Percentiles rank a stretch among this genome's conserved stretches.
phyloP scores from a whole-genome alignment of 805 yeast genomes.

The Candida berthetii region DNA sequence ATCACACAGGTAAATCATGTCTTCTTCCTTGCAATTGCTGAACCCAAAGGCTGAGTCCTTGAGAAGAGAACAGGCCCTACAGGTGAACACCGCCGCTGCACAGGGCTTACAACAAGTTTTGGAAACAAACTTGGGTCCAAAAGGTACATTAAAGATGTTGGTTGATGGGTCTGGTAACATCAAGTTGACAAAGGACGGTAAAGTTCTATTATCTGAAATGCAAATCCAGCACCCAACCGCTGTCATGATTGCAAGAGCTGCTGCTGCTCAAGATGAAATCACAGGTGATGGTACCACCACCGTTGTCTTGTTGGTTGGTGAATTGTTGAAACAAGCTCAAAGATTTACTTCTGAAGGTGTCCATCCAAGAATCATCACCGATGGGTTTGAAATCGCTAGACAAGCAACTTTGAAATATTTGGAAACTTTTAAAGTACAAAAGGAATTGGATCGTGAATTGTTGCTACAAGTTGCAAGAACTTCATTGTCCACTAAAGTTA shows the following conservation, averaged over 20 bases:
- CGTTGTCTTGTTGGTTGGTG: conserved; percentile 91
- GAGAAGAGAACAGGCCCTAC: conserved; percentile 90
- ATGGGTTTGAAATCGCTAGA: conserved; percentile 91
- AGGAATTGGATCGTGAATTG: conserved; percentile 74
- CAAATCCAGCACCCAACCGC: conserved; percentile 93
- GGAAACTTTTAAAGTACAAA: conserved; percentile 53
- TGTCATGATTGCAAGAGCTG: conserved; percentile 91
- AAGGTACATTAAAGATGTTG: conserved; percentile 92
- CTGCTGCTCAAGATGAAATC: conserved; percentile 97
- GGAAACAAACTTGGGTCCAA: conserved; percentile 91
- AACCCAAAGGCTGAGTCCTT: conserved; percentile 98
- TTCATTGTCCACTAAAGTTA: conserved; percentile 83
- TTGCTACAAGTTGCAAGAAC: conserved; percentile 88
- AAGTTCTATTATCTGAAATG: conserved; percentile 90
- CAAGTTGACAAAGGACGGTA: conserved; percentile 95
- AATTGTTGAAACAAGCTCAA: conserved; percentile 89
- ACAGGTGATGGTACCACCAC: conserved; percentile 99
- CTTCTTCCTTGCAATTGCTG: conserved; percentile 74
- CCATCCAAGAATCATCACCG: conserved; percentile 91
- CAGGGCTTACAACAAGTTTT: conserved; percentile 93
- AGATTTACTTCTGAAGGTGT: conserved; percentile 89
- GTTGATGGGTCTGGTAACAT: conserved; percentile 97
- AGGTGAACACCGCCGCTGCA: conserved; percentile 93
- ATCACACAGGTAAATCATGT: conserved; percentile 26
- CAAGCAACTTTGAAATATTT: conserved; percentile 65